Evolutionary conservation across 148 eudicot species (phyloP), one percentile per base, ranked within the genome.

Genomic region (Salicornia ramosissima): DNA sequence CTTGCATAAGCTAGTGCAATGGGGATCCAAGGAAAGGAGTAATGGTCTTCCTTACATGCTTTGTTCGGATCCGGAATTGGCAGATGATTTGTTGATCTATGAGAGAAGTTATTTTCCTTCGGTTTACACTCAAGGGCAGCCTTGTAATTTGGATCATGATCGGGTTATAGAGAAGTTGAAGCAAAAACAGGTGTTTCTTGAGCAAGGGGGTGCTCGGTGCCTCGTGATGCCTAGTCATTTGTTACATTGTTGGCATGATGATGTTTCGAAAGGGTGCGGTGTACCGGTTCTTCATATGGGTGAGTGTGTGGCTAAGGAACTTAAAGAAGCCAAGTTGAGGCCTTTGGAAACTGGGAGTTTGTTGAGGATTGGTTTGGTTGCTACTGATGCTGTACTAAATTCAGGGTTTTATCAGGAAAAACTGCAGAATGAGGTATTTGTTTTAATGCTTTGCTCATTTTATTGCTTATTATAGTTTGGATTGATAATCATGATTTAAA

Each of bases 211-310:
- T 62, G 93, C 86, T 74, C 69, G 80, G 15, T 90, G 97, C 68
- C 75, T 90, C 65, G 88, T 83, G 64, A 85, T 90, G 87, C 96
- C 96, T 30, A 88, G 96, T 52, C 83, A 90, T 73, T n/a, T 88
- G 40, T 73, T 79, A 61, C 96, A 88, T 66, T 75, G 74, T 7
- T 90, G 96, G 93, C 73, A 90, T 49, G 82, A 81, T 39, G 88
- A 86, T 68, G 64, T 90, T 74, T 69, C 80, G 18, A 55, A 77
- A 58, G 97, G 85, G 46, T 81, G 85, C 74, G 72, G 79, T 42
- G 81, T 88, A 55, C 88, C 88, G 34, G 65, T 90, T 69, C 85
- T 88, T 79, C 91, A 90, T 58, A 78, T 90, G 83, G 94, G 83
- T 63, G 93, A 86, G 57, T 90, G 92, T 78, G 94, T 90, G 31